Percentiles rank a stretch among this genome's conserved stretches.
Evolutionary conservation across 2,329 filamentous ascomycete species (phyloP).

Genomic region (Aspergillus latus): DNA sequence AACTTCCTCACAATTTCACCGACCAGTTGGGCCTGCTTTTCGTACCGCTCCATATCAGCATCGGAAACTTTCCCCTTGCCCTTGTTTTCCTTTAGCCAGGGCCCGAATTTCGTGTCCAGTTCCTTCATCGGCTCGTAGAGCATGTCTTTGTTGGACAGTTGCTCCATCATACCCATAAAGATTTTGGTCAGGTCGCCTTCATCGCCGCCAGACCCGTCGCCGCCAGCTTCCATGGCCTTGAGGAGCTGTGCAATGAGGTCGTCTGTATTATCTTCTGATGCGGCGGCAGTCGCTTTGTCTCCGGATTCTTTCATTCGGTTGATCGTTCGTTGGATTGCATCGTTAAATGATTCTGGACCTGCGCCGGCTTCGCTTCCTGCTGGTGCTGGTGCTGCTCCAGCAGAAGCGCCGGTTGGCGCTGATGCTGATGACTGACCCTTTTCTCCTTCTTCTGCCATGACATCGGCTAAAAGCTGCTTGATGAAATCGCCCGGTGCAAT

Average conservation of each 20-base stretch:
- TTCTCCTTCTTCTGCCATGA: slow-evolving; percentile 31
- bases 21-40: slow-evolving; percentile 76
- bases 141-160: slow-evolving; percentile 97
- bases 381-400: slow-evolving; percentile 21
- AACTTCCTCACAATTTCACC: slow-evolving; percentile 86
- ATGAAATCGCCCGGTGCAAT: slow-evolving; percentile 37
- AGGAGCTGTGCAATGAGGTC: slow-evolving; percentile 91
- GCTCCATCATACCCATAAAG: slow-evolving; percentile 98
- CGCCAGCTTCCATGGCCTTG: slow-evolving; percentile 75
- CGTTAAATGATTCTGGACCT: slow-evolving; percentile 73
- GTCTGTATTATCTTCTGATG: slow-evolving; percentile 65
- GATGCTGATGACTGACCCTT: slow-evolving; percentile 18
- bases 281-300: slow-evolving; percentile 76
- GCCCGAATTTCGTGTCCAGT: slow-evolving; percentile 85
- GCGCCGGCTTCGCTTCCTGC: slow-evolving; percentile 22
- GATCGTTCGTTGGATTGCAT: slow-evolving; percentile 91
- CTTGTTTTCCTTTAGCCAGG: slow-evolving; percentile 79
- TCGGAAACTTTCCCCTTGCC: slow-evolving; percentile 56
- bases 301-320: slow-evolving; percentile 91
- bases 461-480: slow-evolving; percentile 37
- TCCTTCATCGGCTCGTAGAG: slow-evolving; percentile 99
- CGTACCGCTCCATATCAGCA: slow-evolving; percentile 76
- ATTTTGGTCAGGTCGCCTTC: slow-evolving; percentile 94
- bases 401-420: slow-evolving; percentile 14
- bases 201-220: slow-evolving; percentile 51